Evolutionary conservation across 805 yeast genomes (phyloP).

Genomic region (Komagataella pseudopastoris): DNA sequence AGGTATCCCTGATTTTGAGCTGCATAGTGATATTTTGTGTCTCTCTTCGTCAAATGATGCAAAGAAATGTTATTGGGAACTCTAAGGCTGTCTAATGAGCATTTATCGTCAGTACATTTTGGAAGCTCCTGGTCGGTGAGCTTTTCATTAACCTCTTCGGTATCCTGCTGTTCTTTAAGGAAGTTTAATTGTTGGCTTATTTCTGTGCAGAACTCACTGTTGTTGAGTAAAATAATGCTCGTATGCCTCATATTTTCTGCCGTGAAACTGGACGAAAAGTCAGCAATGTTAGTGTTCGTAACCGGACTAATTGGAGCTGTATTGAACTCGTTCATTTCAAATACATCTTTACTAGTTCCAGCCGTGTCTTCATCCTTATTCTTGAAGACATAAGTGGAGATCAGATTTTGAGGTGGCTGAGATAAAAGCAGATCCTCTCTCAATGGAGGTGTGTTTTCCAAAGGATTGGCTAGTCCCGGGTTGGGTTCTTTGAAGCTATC

Average conservation of each 20-base stretch:
- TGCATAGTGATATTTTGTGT: background rate
- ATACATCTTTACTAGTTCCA: background rate
- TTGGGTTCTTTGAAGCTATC: background rate
- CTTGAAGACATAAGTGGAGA: background rate
- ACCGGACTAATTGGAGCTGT: background rate
- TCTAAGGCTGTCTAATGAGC: background rate
- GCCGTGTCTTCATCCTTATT: background rate
- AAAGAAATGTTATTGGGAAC: background rate
- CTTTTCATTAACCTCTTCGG: background rate
- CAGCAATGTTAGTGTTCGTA: background rate
- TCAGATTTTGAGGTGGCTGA: background rate
- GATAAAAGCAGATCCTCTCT: background rate
- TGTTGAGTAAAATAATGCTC: background rate
- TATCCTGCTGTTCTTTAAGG: background rate
- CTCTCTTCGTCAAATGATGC: background rate
- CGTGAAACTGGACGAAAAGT: background rate
- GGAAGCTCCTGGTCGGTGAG: background rate
- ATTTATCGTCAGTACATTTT: background rate
- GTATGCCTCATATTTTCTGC: background rate
- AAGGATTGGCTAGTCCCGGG: background rate
- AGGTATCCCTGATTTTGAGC: background rate
- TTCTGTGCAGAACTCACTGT: background rate
- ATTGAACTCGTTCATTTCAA: background rate
- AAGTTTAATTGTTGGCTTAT: background rate
- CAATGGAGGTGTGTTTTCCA: background rate